phyloP scores from a whole-genome alignment of 148 eudicot genomes.

The Chenopodium suecicum region DNA sequence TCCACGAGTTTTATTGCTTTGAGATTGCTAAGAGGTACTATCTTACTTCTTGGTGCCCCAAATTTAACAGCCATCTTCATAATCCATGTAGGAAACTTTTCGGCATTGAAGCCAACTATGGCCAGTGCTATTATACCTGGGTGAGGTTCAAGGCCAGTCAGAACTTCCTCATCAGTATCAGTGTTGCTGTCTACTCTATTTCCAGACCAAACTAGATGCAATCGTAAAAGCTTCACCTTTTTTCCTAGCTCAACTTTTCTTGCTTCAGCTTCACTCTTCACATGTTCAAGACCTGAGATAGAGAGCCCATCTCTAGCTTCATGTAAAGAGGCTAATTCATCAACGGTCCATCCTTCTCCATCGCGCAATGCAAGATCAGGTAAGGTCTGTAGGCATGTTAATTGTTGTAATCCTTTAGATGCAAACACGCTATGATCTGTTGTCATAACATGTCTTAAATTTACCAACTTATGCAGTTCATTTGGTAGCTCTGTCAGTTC shows the following conservation, averaged over 20 bases:
- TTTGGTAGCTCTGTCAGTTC: slow-evolving; percentile 11
- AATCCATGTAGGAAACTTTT: slow-evolving; percentile 12
- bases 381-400: too few relatives aligned
- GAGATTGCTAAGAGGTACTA: slow-evolving; percentile 9
- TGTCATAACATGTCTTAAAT: slow-evolving; percentile 17
- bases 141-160: slow-evolving; percentile 23
- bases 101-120: neutral
- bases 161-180: slow-evolving; percentile 11
- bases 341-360: neutral
- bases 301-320: neutral
- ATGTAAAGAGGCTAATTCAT: slow-evolving; percentile 18
- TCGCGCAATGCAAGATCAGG: neutral
- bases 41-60: neutral
- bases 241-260: neutral
- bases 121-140: neutral
- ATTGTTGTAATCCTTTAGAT: too few relatives aligned
- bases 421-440: neutral
- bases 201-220: neutral
- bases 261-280: slow-evolving; percentile 12
- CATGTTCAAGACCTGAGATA: slow-evolving; percentile 9
- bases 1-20: neutral
- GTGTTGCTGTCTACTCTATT: neutral
- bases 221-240: neutral
- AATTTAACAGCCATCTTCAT: slow-evolving; percentile 3
- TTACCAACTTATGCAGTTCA: slow-evolving; percentile 5